Conservation (phyloP, 1,139 yeast genomes). For the Meyerozyma smithsonii region DNA sequence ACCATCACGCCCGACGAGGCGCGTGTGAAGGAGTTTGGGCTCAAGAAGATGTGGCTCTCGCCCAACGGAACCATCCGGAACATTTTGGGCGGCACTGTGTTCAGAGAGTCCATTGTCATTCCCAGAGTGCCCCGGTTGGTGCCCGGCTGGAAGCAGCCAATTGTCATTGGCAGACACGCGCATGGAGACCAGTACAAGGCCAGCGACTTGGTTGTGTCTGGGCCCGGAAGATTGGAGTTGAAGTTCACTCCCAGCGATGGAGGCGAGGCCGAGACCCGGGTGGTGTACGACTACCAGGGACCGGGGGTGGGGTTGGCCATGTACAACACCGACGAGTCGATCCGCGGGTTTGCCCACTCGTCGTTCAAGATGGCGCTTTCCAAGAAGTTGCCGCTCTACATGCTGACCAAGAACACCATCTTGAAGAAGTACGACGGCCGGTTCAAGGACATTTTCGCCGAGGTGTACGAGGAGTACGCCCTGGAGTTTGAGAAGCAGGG, state of each 20-base stretch:
- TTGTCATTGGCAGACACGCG: conserved; percentile 83
- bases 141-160: conserved; percentile 78
- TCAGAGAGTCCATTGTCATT: conserved; percentile 78
- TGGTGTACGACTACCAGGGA: conserved; percentile 58
- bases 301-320: conserved; percentile 75
- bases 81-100: conserved; percentile 77
- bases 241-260: conserved; percentile 63
- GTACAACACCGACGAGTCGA: conserved; percentile 83
- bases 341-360: conserved; percentile 71
- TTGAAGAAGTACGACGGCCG: conserved; percentile 79
- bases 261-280: conserved; percentile 41
- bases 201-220: conserved; percentile 64
- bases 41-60: conserved; percentile 81
- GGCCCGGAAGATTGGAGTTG: conserved; percentile 64
- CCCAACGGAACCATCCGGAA: conserved; percentile 85
- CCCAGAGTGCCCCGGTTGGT: conserved; percentile 72
- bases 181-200: conserved; percentile 84
- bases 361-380: conserved; percentile 71
- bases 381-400: conserved; percentile 60
- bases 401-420: conserved; percentile 77
- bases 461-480: conserved; percentile 59
- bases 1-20: conserved; percentile 84
- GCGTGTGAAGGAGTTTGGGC: conserved; percentile 67
- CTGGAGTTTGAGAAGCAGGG: conserved; percentile 55
- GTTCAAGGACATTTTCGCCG: conserved; percentile 75